Conservation (phyloP, 2,329 filamentous ascomycete species). For the Alternaria burnsii region DNA sequence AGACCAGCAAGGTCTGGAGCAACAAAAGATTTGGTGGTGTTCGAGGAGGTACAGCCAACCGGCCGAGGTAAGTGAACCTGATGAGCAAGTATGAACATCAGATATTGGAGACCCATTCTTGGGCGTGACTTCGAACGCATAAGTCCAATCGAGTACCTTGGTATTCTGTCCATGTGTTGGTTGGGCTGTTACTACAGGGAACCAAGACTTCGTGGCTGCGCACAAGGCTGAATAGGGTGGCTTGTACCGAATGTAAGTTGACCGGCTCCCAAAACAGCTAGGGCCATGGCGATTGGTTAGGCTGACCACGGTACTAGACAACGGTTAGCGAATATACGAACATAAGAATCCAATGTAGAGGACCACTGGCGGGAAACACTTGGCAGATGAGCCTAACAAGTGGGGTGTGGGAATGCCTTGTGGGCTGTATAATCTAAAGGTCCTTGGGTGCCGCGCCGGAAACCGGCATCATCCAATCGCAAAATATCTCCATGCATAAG, state of each 20-base stretch:
- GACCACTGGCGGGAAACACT: neutral
- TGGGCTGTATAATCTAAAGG: neutral
- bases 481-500: neutral
- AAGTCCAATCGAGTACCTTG: neutral
- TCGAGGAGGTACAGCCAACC: neutral
- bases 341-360: neutral
- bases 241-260: slow-evolving; percentile 9
- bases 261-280: slow-evolving; percentile 18
- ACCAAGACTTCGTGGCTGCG: slow-evolving; percentile 1
- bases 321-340: slow-evolving; percentile 10
- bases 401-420: slow-evolving; percentile 3
- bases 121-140: neutral
- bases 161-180: neutral
- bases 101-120: neutral
- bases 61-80: neutral
- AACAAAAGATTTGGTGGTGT: neutral
- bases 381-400: neutral
- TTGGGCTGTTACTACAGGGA: neutral
- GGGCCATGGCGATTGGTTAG: slow-evolving; percentile 2
- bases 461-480: neutral
- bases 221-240: slow-evolving; percentile 18
- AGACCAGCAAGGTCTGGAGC: neutral
- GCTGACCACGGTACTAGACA: slow-evolving; percentile 10
- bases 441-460: neutral
- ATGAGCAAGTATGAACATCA: neutral